Evolutionary conservation across 805 yeast genomes (phyloP).

Genomic region (Ogataea dorogensis): DNA sequence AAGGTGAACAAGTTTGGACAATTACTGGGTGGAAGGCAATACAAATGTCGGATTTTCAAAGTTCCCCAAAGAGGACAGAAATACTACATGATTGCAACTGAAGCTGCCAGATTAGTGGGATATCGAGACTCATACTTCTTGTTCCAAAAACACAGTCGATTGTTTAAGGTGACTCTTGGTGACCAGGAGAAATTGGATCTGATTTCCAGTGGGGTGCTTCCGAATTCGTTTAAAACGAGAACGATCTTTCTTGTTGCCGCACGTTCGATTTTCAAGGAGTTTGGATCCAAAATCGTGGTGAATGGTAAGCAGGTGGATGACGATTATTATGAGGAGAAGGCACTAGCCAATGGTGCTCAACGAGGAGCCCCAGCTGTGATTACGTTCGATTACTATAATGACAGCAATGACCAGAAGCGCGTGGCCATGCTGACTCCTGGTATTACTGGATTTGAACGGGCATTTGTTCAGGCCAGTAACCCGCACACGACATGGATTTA

Average conservation of each 20-base stretch:
- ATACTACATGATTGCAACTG: slow-evolving; percentile 88
- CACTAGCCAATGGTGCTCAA: slow-evolving; percentile 56
- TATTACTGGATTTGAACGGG: slow-evolving; percentile 38
- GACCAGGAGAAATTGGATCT: slow-evolving; percentile 81
- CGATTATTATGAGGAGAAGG: slow-evolving; percentile 78
- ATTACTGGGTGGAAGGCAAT: slow-evolving; percentile 70
- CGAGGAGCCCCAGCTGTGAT: slow-evolving; percentile 55
- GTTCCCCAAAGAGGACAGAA: slow-evolving; percentile 64
- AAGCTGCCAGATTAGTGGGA: slow-evolving; percentile 93
- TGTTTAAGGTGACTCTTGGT: slow-evolving; percentile 69
- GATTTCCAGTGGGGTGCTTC: slow-evolving; percentile 76
- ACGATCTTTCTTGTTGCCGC: slow-evolving; percentile 90
- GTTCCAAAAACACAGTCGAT: slow-evolving; percentile 78
- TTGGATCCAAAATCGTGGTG: slow-evolving; percentile 80
- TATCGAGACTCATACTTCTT: slow-evolving; percentile 87
- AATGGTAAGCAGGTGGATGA: slow-evolving; percentile 81
- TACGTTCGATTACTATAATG: slow-evolving; percentile 29
- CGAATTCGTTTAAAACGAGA: slow-evolving; percentile 88
- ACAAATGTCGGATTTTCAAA: slow-evolving; percentile 67
- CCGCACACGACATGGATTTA: slow-evolving; percentile 73
- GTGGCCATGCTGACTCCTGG: slow-evolving; percentile 14
- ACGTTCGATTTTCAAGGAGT: slow-evolving; percentile 81
- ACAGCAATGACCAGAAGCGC: slow-evolving; percentile 23
- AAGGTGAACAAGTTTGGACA: slow-evolving; percentile 71
- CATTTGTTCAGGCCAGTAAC: slow-evolving; percentile 30